Evolutionary conservation across 1,139 yeast genomes (phyloP), one percentile per base, ranked within the genome.

Genomic region (Suhomyces ambrosiae): DNA sequence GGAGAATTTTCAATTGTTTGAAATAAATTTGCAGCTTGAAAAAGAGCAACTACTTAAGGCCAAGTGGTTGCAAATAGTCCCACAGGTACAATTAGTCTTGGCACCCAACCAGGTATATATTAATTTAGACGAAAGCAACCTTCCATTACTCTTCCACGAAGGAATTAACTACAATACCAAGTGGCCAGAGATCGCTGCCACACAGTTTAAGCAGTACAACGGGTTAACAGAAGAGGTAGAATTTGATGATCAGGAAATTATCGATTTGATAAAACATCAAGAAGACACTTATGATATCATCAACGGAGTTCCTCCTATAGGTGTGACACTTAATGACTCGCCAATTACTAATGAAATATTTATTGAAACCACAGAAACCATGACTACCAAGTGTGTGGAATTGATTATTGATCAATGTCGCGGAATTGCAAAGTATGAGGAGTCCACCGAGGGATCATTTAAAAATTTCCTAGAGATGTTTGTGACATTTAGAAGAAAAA

Each of bases 11-110:
- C 48, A 45, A 23, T 33, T 47, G 3, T 32, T 45, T 6, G 48
- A 46, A 16, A 24, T 40, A 21, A 17, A 30, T n/a, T 19, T 50
- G 9, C 33, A 41, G 6, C 30, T 37, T 10, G 33, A 35, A 3
- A 14, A 32, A 7, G 35, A 37, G 7, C 15, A 12, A 12, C 30
- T 37, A 7, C 34, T 40, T n/a, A 34, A 42, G 25, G 43, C 47
- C 17, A 53, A 54, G 33, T 56, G 60, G 61, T 45, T 53, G 32
- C 48, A 50, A 3, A 38, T 54, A 9, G 13, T 37, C 17, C 59
- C 59, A 1, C 40, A 41, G 3, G 32, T 56, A 7, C 44, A 45
- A 10, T 23, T 45, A 1, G 42, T 43, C 6, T 21, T 35, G n/a
- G 33, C 35, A 4, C 39, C 30, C 10, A 15, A 6, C 13, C 17